Base-by-base conservation (phyloP, 2,329 filamentous ascomycete genomes). In the Penicillium psychrosexuale region DNA sequence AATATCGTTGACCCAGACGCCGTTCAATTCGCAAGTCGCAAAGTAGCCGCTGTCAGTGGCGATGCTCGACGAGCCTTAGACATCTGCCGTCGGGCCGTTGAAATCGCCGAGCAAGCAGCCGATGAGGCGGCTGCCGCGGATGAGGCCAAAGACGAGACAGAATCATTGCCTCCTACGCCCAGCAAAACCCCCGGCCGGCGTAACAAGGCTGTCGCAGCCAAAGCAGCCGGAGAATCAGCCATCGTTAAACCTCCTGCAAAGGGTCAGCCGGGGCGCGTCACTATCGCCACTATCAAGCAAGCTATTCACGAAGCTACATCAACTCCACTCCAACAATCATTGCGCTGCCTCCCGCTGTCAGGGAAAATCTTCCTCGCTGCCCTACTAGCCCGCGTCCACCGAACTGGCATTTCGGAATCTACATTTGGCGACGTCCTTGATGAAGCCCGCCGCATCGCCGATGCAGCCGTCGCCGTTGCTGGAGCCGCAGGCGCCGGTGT, bases 231-330 rank as follows among this genome's bases (percentile, higher is more conserved):
- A 24, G 42, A 57, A 51, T 40, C 62, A 19, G n/a, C 61, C 47
- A 24, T 61, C 52, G 22, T 60, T 54, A 58, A 65, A 54, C 57
- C 64, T 33, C 36, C 57, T 17, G 50, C 62, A 51, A 68, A 68
- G 70, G 62, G 58, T 60, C 67, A 72, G 70, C 53, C 75, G 53
- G 44, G 71, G 34, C 83, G 87, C 48, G 94, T 99, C 38, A 97
- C 91, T 1, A 97, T 97, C 67, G 86, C 89, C 49, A 97, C 91
- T 4, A 89, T 97, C 71, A 96, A 96, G 73, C 86, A 90, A 68
- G 94, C 94, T 34, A 97, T 99, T 72, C 90, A 89, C 66, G 94
- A 99, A 76, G 92, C 93, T 5, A 97, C 93, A 0, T 91, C 89
- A 4, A 96, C 90, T 53, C 94, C 94, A 2, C 79, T 97, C 55